Evolutionary conservation across 495 filamentous ascomycete species (phyloP).

Genomic region (Penicilliopsis zonata): DNA sequence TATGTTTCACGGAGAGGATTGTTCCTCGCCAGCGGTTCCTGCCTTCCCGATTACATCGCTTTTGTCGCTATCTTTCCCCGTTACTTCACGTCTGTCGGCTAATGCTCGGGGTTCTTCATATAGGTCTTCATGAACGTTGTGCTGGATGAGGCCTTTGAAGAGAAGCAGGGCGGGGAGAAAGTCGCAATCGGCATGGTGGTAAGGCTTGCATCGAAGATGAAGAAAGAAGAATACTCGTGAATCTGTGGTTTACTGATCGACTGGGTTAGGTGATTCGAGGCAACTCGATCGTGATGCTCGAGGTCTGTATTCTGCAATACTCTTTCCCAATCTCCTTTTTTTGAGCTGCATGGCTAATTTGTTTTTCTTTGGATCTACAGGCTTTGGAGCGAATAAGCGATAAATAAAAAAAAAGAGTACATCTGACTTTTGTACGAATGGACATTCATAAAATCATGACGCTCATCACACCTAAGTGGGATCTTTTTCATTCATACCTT

Average conservation of each 20-base stretch:
- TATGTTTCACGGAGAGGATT: constrained; percentile 25
- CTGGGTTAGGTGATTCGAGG: constrained; percentile 59
- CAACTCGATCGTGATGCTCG: constrained; percentile 93
- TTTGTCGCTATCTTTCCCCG: neutral
- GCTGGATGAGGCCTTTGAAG: constrained; percentile 93
- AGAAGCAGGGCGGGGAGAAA: constrained; percentile 88
- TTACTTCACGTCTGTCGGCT: too few species aligned
- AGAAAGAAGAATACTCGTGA: too few species aligned
- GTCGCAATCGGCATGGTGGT: constrained; percentile 87
- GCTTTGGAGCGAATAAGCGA: constrained; percentile 50
- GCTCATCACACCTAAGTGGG: constrained; percentile 2
- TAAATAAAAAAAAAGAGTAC: constrained; percentile 18
- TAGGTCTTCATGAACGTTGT: constrained; percentile 99
- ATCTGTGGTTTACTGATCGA: constrained; percentile 4
- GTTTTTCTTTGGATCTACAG: constrained; percentile 17
- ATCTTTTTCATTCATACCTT: constrained; percentile 11
- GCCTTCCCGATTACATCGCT: too few species aligned
- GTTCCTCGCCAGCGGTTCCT: too few species aligned
- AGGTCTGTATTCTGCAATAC: constrained; percentile 36
- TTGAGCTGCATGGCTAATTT: neutral
- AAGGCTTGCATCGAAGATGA: constrained; percentile 23
- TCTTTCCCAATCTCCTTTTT: neutral
- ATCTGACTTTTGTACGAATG: constrained; percentile 10
- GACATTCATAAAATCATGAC: constrained; percentile 6
- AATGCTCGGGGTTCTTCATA: constrained; percentile 1